Evolutionary conservation across 257 asterid genomes (phyloP).

Genomic region (Verbascum thapsus): DNA sequence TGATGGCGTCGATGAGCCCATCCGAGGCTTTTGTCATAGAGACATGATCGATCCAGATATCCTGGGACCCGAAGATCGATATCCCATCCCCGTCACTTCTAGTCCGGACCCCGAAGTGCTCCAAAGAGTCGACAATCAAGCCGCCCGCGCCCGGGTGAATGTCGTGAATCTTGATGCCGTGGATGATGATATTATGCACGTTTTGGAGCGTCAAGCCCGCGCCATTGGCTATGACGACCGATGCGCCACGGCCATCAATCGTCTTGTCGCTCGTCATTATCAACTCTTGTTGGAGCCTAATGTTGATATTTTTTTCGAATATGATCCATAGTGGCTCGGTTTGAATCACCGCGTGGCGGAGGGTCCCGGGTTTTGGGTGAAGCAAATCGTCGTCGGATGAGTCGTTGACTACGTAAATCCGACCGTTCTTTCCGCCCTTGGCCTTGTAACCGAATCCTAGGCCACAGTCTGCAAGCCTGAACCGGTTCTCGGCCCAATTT

Average conservation of each 20-base stretch:
- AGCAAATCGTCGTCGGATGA: constrained; percentile 50
- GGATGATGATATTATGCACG: constrained; percentile 71
- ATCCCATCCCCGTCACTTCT: constrained; percentile 87
- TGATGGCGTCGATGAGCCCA: constrained; percentile 67
- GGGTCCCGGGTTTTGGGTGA: constrained; percentile 78
- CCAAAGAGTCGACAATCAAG: constrained; percentile 49
- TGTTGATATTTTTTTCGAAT: constrained; percentile 55
- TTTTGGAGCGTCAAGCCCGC: constrained; percentile 75
- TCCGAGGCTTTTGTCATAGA: constrained; percentile 67
- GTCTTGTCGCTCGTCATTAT: constrained; percentile 72
- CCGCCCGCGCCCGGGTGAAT: constrained; percentile 55
- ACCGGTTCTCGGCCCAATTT: constrained; percentile 64
- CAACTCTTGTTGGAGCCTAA: constrained; percentile 61
- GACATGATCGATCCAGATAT: constrained; percentile 86
- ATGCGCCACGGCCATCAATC: constrained; percentile 78
- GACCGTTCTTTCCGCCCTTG: constrained; percentile 71
- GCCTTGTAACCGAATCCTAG: constrained; percentile 70
- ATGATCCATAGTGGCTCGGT: constrained; percentile 76
- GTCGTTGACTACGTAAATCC: constrained; percentile 59
- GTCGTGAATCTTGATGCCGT: constrained; percentile 54
- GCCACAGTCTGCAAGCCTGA: constrained; percentile 70
- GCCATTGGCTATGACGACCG: constrained; percentile 61
- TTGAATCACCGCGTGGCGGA: constrained; percentile 81
- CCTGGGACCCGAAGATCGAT: constrained; percentile 57
- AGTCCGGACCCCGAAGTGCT: constrained; percentile 62